These are phyloP conservation scores for Sarcocystis neurona DNA, from an alignment of 169 alveolate genomes.

Conservation along the genomic window DNA sequence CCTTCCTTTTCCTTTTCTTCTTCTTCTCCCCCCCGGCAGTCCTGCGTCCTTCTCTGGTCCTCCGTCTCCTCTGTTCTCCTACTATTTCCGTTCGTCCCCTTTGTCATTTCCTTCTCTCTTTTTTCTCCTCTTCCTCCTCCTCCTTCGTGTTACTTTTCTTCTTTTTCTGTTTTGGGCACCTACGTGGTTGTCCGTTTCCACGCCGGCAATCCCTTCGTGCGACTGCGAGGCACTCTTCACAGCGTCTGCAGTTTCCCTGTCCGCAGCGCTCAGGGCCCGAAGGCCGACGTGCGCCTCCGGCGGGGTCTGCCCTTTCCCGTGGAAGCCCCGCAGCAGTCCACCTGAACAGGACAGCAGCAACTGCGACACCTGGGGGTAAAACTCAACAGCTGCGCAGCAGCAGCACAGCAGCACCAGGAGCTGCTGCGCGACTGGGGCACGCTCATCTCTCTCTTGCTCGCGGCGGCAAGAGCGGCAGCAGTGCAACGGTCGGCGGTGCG, in stretches of 20 bases:
- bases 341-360: conserved; percentile 15
- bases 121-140: too few species aligned
- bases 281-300: conserved; percentile 36
- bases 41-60: not conserved
- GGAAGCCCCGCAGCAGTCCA: conserved; percentile 46
- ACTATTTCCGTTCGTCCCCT: too few species aligned
- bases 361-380: not conserved
- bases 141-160: too few species aligned
- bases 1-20: too few species aligned
- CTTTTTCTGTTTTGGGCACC: not conserved
- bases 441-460: too few species aligned
- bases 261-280: conserved; percentile 56
- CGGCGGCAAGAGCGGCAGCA: too few species aligned
- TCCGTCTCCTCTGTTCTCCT: not conserved
- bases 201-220: conserved; percentile 30
- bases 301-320: conserved; percentile 26
- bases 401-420: too few species aligned
- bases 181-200: conserved; percentile 1
- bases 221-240: conserved; percentile 22
- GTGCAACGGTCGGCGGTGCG: too few species aligned
- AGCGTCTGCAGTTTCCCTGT: conserved; percentile 62
- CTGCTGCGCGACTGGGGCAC: too few species aligned
- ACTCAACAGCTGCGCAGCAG: not conserved
- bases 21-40: not conserved
- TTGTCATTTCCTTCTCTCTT: too few species aligned